Conservation (phyloP, 768 basidiomycete genomes). For the Russula sp. region DNA sequence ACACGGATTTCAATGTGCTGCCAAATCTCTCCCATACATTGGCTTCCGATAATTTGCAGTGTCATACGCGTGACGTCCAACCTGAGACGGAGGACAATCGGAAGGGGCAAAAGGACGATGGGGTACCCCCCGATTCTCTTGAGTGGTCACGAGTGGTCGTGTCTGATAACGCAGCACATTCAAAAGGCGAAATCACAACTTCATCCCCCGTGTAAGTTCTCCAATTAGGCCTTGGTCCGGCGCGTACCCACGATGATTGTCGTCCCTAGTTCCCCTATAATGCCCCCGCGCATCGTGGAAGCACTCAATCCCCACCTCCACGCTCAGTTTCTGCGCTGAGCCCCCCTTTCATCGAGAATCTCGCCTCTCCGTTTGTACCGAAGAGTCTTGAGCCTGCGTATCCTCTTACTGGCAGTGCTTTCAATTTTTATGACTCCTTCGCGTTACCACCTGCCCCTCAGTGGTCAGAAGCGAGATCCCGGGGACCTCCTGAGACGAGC, state of each 20-base stretch:
- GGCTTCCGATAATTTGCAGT: neutral
- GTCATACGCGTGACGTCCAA: neutral
- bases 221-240: neutral
- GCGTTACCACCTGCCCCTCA: slow-evolving; percentile 38
- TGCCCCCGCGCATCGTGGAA: neutral
- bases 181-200: neutral
- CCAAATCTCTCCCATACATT: neutral
- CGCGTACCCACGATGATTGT: neutral
- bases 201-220: slow-evolving; percentile 14
- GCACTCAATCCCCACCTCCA: slow-evolving; percentile 3
- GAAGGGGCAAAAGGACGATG: neutral
- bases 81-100: neutral
- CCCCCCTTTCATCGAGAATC: slow-evolving; percentile 31
- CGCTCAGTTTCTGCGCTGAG: slow-evolving; percentile 3
- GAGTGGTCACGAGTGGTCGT: slow-evolving; percentile 10
- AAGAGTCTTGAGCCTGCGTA: slow-evolving; percentile 34
- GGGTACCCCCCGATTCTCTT: slow-evolving; percentile 3
- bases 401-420: slow-evolving; percentile 47
- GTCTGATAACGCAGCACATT: neutral
- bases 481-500: neutral
- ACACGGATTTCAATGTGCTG: neutral
- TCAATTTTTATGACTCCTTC: slow-evolving; percentile 52
- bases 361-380: slow-evolving; percentile 34
- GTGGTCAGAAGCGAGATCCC: slow-evolving; percentile 11
- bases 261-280: slow-evolving; percentile 4